A percentile compares a stretch with the other conserved stretches of the same genome.
These are phyloP conservation scores for Butyriboletus loyo DNA, from an alignment of 768 basidiomycete genomes.

Conservation along the genomic window DNA sequence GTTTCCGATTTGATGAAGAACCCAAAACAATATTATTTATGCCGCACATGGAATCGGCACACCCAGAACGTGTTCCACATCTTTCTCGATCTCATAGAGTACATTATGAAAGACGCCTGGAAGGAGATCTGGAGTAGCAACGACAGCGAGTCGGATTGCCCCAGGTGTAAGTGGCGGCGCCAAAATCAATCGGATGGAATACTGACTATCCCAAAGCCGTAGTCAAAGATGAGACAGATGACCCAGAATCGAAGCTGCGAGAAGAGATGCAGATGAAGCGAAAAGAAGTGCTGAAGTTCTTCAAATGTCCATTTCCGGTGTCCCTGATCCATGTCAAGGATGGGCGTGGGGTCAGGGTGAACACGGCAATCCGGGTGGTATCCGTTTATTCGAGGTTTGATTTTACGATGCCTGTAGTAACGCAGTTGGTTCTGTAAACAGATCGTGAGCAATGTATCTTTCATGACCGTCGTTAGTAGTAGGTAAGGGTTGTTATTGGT, in stretches of 20 bases:
- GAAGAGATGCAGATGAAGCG: constrained; percentile 16
- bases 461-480: too few relatives aligned
- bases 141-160: background rate
- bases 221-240: background rate
- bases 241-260: constrained; percentile 6
- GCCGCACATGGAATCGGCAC: constrained; percentile 20
- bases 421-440: constrained; percentile 12
- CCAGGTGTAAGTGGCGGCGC: constrained; percentile 1
- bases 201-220: constrained; percentile 3
- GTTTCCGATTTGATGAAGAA: background rate
- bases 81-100: constrained; percentile 16
- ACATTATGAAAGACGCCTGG: constrained; percentile 2
- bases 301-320: constrained; percentile 13
- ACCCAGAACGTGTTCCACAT: constrained; percentile 15
- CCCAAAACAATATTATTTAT: constrained; percentile 17
- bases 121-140: background rate
- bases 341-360: constrained; percentile 15
- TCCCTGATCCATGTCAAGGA: constrained; percentile 17
- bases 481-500: too few relatives aligned
- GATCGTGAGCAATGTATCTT: background rate
- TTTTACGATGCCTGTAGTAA: constrained; percentile 18
- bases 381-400: constrained; percentile 12
- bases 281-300: constrained; percentile 15
- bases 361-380: constrained; percentile 9
- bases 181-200: background rate